Percentiles rank a stretch among this genome's conserved stretches.
phyloP scores from a whole-genome alignment of 805 yeast genomes.

The Kodamaea kaohsiungensis region DNA sequence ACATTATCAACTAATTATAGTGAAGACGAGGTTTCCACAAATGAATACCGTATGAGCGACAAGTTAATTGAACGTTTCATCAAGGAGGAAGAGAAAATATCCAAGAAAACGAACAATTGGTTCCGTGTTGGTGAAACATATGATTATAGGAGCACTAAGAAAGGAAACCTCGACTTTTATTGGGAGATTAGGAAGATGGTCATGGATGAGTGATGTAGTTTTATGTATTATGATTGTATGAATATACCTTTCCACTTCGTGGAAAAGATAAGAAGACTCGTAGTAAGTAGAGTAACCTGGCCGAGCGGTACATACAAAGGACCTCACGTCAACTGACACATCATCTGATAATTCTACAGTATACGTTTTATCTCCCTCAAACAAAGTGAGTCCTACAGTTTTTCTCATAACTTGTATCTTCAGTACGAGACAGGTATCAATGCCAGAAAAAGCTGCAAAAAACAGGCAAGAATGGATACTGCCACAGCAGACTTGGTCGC shows the following conservation, averaged over 20 bases:
- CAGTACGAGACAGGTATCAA: not conserved
- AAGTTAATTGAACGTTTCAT: constrained; percentile 32
- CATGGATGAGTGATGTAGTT: constrained; percentile 24
- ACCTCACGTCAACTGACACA: too few species aligned
- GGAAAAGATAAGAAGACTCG: too few species aligned
- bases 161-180: constrained; percentile 26
- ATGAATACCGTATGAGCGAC: constrained; percentile 29
- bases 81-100: constrained; percentile 38
- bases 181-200: constrained; percentile 49
- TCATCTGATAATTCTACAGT: too few species aligned
- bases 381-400: not conserved
- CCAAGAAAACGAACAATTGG: constrained; percentile 39
- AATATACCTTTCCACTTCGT: not conserved
- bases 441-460: not conserved
- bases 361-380: too few species aligned
- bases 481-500: not conserved
- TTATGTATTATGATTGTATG: not conserved
- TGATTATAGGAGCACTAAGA: constrained; percentile 9
- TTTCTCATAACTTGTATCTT: not conserved
- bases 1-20: constrained; percentile 30
- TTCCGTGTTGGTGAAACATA: constrained; percentile 32
- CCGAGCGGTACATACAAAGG: too few species aligned
- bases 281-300: too few species aligned
- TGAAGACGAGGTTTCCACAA: constrained; percentile 16
- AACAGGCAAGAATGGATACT: not conserved